Evolutionary conservation across 1,284 basidiomycete genomes (phyloP).

Genomic region (Porogramme epimiltina): DNA sequence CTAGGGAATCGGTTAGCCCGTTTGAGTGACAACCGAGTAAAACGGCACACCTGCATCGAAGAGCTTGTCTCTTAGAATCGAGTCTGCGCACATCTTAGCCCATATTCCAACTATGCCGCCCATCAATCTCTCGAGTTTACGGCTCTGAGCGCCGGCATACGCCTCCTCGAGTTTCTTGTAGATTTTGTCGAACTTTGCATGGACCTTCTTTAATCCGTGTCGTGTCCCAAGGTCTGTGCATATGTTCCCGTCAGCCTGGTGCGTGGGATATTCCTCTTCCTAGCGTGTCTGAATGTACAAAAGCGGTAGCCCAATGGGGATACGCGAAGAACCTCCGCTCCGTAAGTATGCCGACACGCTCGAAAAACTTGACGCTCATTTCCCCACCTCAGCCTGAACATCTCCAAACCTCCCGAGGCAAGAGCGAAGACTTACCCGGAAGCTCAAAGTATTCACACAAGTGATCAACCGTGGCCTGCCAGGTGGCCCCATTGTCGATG

Average conservation of each 20-base stretch:
- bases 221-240: constrained; percentile 52
- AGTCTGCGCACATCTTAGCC: constrained; percentile 62
- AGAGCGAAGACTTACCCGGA: constrained; percentile 43
- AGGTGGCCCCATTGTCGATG: constrained; percentile 50
- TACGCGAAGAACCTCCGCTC: no score
- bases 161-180: constrained; percentile 46
- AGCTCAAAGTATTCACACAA: constrained; percentile 52
- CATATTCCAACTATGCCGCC: constrained; percentile 64
- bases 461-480: constrained; percentile 47
- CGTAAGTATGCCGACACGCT: no score
- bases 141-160: constrained; percentile 22
- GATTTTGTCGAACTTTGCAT: constrained; percentile 54
- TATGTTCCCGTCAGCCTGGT: no score
- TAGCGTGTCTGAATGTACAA: no score
- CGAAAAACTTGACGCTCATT: no score
- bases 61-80: constrained; percentile 57
- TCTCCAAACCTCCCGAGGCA: no score
- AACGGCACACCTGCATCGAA: constrained; percentile 49
- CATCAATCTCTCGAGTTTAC: constrained; percentile 28
- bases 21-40: neutral
- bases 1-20: constrained; percentile 34
- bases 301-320: no score
- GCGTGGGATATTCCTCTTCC: no score
- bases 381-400: no score
- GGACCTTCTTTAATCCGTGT: constrained; percentile 62